Base-by-base conservation (phyloP, 1,284 basidiomycete species). In the Malassezia obtusa region DNA sequence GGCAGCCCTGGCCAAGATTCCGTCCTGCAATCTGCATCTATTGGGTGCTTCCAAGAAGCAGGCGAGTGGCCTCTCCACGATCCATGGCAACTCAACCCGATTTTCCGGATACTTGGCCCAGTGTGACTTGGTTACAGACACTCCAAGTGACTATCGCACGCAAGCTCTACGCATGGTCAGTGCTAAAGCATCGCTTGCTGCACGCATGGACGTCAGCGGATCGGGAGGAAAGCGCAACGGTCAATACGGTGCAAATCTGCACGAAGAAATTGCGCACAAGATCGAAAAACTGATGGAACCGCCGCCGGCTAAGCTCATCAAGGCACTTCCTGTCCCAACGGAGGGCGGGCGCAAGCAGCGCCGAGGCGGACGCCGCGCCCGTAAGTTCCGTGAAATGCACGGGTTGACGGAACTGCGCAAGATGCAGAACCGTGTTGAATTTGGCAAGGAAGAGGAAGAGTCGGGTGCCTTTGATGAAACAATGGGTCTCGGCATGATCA, bases 41-140 rank as follows among this genome's bases (percentile, higher is more conserved):
- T 83, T 98, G 36, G 94, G 94, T 43, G 89, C 92, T 0, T 84
- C 91, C 73, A 86, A 83, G 75, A 92, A 92, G 76, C 84, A 89
- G 21, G 80, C 87, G 0, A 85, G 86, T 2, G 89, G 90, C 0
- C 85, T 90, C 74, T 85, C 91, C 1, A 73, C 75, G 1, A 84
- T 84, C 1, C 68, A 71, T 17, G 64, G 84, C 48, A 58, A 45
- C 17, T 58, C 63, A 1, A 26, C 54, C 3, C 83, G 88, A n/a
- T 92, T 94, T 69, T 91, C 89, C 0, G 94, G 94, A 15, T 99
- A 96, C 77, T 84, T 98, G 59, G 94, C 86, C 77, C 92, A 98
- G 69, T 88, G 85, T 10, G 85, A 87, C 2, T 77, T 96, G 14
- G 85, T 98, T 2, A 82, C 85, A 52, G 80, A 82, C 55, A 87